A percentile compares a stretch with the other conserved stretches of the same genome.
phyloP scores from a whole-genome alignment of 106 monocot species.

The Dioscorea zingiberensis region DNA sequence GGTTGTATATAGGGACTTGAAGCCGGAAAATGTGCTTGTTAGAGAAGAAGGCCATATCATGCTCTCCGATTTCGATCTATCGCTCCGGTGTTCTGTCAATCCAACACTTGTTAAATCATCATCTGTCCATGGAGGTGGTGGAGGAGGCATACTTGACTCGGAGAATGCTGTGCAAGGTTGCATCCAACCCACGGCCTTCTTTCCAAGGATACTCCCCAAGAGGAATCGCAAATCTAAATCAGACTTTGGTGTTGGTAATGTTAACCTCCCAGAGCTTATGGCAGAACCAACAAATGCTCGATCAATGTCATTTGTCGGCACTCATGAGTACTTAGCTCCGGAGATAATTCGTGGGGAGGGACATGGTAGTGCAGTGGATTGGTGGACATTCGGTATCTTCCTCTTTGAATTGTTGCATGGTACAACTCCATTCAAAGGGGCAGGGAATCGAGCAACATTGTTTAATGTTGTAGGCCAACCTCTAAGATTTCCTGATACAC shows the following conservation, averaged over 20 bases:
- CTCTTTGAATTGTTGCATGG: constrained; percentile 42
- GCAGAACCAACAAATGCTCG: constrained; percentile 46
- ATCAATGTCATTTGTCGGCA: constrained; percentile 52
- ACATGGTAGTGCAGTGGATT: constrained; percentile 54
- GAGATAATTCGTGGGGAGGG: constrained; percentile 47
- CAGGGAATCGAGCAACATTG: constrained; percentile 38
- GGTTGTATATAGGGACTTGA: constrained; percentile 23
- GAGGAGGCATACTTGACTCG: constrained; percentile 3
- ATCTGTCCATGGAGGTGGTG: constrained; percentile 1
- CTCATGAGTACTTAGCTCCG: constrained; percentile 49
- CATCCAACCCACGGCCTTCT: constrained; percentile 26
- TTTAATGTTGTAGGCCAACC: constrained; percentile 39
- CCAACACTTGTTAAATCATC: constrained; percentile 27
- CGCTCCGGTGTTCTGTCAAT: constrained; percentile 14
- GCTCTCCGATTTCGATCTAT: constrained; percentile 20
- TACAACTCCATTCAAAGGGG: constrained; percentile 42
- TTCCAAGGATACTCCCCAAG: constrained; percentile 28
- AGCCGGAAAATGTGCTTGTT: constrained; percentile 30
- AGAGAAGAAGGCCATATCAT: constrained; percentile 26
- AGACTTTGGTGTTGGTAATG: constrained; percentile 3
- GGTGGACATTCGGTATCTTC: constrained; percentile 56
- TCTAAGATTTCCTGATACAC: constrained; percentile 32
- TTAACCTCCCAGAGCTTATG: constrained; percentile 22
- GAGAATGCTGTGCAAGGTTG: constrained; percentile 26
- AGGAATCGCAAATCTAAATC: constrained; percentile 12